Evolutionary conservation across 495 filamentous ascomycete genomes (phyloP).

Genomic region (Patellaria atrata): DNA sequence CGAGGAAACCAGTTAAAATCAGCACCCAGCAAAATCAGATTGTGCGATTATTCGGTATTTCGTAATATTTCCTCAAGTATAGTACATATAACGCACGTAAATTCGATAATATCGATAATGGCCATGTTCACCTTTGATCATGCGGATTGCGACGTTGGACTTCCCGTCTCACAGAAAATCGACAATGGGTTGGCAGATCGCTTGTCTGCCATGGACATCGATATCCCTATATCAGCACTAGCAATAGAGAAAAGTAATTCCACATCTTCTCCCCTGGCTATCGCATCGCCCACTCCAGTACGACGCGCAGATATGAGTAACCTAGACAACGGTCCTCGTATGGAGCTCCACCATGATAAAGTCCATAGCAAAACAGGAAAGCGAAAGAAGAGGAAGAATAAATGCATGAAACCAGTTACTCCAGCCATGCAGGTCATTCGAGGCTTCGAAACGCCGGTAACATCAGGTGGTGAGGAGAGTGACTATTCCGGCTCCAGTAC

Average conservation of each 20-base stretch:
- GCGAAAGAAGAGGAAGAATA: conserved; percentile 39
- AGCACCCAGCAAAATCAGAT: neutral
- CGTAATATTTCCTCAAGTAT: neutral
- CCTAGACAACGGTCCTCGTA: conserved; percentile 2
- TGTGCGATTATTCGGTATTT: conserved; percentile 5
- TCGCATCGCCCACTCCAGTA: conserved; percentile 1
- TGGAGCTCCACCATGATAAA: conserved; percentile 25
- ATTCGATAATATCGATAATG: neutral
- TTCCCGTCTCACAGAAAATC: too few species aligned
- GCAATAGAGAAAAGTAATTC: too few species aligned
- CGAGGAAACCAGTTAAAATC: neutral
- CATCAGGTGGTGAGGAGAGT: conserved; percentile 73
- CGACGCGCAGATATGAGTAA: conserved; percentile 7
- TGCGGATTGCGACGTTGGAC: neutral
- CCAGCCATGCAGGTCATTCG: conserved; percentile 59
- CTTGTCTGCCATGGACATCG: conserved; percentile 12
- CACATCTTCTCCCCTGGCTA: too few species aligned
- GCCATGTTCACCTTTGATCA: conserved; percentile 10
- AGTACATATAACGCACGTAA: neutral
- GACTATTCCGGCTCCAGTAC: conserved; percentile 47
- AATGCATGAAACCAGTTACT: conserved; percentile 30
- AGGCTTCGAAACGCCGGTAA: conserved; percentile 72
- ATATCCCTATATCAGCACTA: neutral
- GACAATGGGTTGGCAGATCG: conserved; percentile 6
- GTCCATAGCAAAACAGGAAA: conserved; percentile 24